Base-by-base conservation (phyloP, 805 yeast genomes). In the Candida maesae region DNA sequence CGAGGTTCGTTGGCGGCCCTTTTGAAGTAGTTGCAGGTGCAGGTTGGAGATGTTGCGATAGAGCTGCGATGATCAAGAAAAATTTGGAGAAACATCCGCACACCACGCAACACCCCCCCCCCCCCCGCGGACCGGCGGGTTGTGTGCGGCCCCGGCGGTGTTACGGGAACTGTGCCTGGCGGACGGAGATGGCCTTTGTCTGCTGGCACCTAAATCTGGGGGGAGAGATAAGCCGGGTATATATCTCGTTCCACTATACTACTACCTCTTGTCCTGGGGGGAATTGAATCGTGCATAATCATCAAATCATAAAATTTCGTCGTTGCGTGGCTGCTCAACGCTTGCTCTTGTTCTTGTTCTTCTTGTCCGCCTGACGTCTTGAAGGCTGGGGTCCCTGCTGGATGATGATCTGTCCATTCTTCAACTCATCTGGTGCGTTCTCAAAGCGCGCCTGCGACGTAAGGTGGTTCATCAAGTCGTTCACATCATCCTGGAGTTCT, bases 391-490 rank as follows among this genome's bases (percentile, higher is more conserved):
- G 33, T 8, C 27, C 23, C 8, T 37, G 47, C 21, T 50, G 51
- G 5, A 83, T 65, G 1, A 82, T 65, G 0, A 84, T 63, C 4
- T 78, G 75, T 0, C 95, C 95, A 47, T 87, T 81, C 50, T 68
- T 77, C 13, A 83, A 81, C 26, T 82, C 91, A 11, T 82, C 83
- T 3, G 79, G 73, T 17, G 86, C 84, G 53, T 78, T 76, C 52
- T 79, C 76, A 53, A 87, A 74, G 61, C 82, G 84, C 41, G 79
- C 83, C 55, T 77, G 84, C 0, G 84, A 72, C 44, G 84, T 91
- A 29, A 88, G 61, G 54, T 69, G 86, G 47, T 86, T 83, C 95
- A 89, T 85, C 39, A 88, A 59, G 58, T 88, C 96, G 21, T 71
- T 75, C 3, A 79, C 79, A 56, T 83, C 86, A 30, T 81, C 87